A percentile compares a stretch with the other conserved stretches of the same genome.
These are phyloP conservation scores for Glonium stellatum DNA, from an alignment of 495 filamentous ascomycete species.

Conservation along the genomic window DNA sequence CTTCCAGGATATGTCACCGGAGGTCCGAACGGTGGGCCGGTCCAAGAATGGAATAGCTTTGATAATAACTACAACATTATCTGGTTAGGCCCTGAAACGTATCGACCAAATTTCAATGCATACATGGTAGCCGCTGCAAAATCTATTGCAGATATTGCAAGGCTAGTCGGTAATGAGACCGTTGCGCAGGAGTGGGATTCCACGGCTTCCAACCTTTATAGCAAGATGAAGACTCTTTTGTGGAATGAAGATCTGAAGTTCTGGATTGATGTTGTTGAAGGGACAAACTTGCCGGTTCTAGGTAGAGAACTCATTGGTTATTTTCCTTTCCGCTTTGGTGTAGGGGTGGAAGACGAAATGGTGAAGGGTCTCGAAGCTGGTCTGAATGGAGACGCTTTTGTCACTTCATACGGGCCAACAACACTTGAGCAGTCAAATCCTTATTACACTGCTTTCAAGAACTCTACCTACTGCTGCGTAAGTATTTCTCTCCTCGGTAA, in stretches of 20 bases:
- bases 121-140: slow-evolving; percentile 44
- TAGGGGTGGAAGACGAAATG: slow-evolving; percentile 35
- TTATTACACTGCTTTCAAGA: no score
- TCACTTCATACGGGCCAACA: slow-evolving; percentile 40
- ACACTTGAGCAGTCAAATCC: no score
- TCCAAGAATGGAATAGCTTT: slow-evolving; percentile 27
- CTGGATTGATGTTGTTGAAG: slow-evolving; percentile 42
- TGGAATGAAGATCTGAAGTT: slow-evolving; percentile 41
- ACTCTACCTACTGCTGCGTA: no score
- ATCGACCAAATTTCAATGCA: slow-evolving; percentile 41
- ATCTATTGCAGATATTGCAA: slow-evolving; percentile 38
- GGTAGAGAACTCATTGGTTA: slow-evolving; percentile 42
- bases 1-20: slow-evolving; percentile 40
- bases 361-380: slow-evolving; percentile 33
- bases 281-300: slow-evolving; percentile 34
- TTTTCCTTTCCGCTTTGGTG: slow-evolving; percentile 40
- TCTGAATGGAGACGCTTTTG: slow-evolving; percentile 37
- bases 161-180: slow-evolving; percentile 27
- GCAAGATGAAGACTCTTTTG: slow-evolving; percentile 36
- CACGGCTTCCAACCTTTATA: slow-evolving; percentile 33
- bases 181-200: slow-evolving; percentile 32
- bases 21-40: slow-evolving; percentile 25
- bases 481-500: no score
- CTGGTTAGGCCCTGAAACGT: slow-evolving; percentile 42
- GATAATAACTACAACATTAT: slow-evolving; percentile 32